Evolutionary conservation across 1,284 basidiomycete genomes (phyloP), one percentile per base, ranked within the genome.

Genomic region (Apiotrichum siamense): DNA sequence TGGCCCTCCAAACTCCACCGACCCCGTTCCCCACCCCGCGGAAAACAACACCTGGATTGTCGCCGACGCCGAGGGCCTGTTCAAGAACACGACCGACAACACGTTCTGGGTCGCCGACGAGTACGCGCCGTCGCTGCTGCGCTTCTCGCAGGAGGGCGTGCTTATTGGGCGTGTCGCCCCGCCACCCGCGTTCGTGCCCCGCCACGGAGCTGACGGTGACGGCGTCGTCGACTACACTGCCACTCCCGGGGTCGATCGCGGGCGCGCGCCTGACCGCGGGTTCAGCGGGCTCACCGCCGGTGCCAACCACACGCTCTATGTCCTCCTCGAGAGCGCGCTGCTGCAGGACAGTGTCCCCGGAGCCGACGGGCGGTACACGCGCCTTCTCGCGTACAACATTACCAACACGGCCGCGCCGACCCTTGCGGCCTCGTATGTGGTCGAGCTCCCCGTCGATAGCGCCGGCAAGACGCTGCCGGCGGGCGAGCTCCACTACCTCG

Each of bases 41-140:
- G 58, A 54, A 15, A 58, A 64, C 11, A 74, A 80, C 56, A 70
- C 77, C 33, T 81, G 78, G 51, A 67, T 86, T 36, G 75, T 77
- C 0, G 59, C 84, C 15, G 84, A 87, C 60, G 70, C 77, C 1
- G 84, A 87, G 61, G 84, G 83, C 3, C 65, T 85, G 3, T 80
- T 80, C 1, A 67, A 80, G 3, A 80, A 81, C 57, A 61, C 69
- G 0, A n/a, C n/a, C n/a, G 83, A 85, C 62, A 83, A 82, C 59
- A 81, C 80, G 1, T 81, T 77, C 64, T 84, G 80, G 80, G 73
- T 80, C 23, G 81, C 80, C 51, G 83, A 85, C 59, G 81, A 86
- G 69, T 86, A 85, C 64, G 83, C 83, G 0, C 82, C 84, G 4
- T 83, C 83, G 63, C 80, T 86, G 63, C 83, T 85, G 66, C 58